Conservation (phyloP, 257 asterid genomes). For the Asclepias syriaca region DNA sequence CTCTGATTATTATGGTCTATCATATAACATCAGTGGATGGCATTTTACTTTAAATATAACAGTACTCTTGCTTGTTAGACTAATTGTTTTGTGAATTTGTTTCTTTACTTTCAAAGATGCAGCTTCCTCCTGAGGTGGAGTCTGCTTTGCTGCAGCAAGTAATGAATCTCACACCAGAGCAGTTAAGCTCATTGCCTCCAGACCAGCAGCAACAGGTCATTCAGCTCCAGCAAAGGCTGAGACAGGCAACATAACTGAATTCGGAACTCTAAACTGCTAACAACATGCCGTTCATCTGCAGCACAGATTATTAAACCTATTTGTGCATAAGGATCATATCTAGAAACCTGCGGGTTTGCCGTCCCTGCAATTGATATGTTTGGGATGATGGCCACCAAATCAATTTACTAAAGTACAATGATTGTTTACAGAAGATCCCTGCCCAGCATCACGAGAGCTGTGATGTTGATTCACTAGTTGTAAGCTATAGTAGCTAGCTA, state of each 20-base stretch:
- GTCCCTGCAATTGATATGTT: slow-evolving; percentile 8
- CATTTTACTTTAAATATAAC: neutral
- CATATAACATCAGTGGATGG: neutral
- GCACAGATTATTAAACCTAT: slow-evolving; percentile 36
- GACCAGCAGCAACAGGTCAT: slow-evolving; percentile 85
- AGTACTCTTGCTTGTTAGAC: neutral
- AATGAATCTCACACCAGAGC: slow-evolving; percentile 72
- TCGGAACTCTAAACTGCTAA: slow-evolving; percentile 62
- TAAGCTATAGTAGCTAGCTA: slow-evolving; percentile 5
- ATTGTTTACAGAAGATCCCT: slow-evolving; percentile 7
- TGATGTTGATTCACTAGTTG: slow-evolving; percentile 15
- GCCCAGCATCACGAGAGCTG: slow-evolving; percentile 6
- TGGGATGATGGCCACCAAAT: neutral
- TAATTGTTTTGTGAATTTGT: neutral
- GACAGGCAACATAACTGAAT: slow-evolving; percentile 46
- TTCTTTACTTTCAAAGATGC: slow-evolving; percentile 29
- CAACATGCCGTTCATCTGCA: slow-evolving; percentile 78
- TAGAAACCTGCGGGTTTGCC: neutral
- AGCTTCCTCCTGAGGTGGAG: slow-evolving; percentile 65
- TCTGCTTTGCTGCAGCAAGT: slow-evolving; percentile 71
- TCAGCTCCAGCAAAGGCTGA: slow-evolving; percentile 88
- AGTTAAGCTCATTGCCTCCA: slow-evolving; percentile 68
- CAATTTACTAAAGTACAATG: slow-evolving; percentile 12
- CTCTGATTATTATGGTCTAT: neutral
- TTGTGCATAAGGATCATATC: neutral